These are phyloP conservation scores for Yamadazyma membranifaciens DNA, from an alignment of 1,139 yeast species.

Conservation along the genomic window DNA sequence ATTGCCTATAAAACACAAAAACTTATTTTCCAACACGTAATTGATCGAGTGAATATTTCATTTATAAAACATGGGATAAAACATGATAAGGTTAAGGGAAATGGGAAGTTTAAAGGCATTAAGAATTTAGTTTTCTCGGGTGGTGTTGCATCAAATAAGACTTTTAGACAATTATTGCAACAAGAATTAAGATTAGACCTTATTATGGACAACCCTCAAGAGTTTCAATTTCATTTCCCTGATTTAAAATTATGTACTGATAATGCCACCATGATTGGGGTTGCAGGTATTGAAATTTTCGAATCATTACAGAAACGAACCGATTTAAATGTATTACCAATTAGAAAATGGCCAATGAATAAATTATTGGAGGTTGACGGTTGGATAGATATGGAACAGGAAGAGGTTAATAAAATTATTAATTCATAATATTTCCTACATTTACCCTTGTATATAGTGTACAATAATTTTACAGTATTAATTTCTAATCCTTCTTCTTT, in stretches of 20 bases:
- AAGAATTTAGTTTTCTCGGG: slow-evolving; percentile 80
- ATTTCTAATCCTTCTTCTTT: slow-evolving; percentile 3
- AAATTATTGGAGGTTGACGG: slow-evolving; percentile 48
- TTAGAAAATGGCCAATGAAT: slow-evolving; percentile 73
- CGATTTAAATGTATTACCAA: slow-evolving; percentile 53
- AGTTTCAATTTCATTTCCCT: slow-evolving; percentile 56
- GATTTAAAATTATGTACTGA: slow-evolving; percentile 79
- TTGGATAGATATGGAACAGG: slow-evolving; percentile 34
- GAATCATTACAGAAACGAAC: slow-evolving; percentile 53
- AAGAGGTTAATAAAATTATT: slow-evolving; percentile 1
- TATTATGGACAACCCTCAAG: slow-evolving; percentile 4
- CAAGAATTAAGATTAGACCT: slow-evolving; percentile 25
- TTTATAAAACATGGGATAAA: slow-evolving; percentile 34
- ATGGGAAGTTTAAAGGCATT: slow-evolving; percentile 41
- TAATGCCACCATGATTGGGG: slow-evolving; percentile 95
- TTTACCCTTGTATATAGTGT: slow-evolving; percentile 3
- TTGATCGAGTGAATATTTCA: slow-evolving; percentile 59
- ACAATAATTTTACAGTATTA: slow-evolving; percentile 6
- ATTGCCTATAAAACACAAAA: slow-evolving; percentile 67
- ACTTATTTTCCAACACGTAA: slow-evolving; percentile 67
- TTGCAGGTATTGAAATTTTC: slow-evolving; percentile 88
- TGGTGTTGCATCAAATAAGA: slow-evolving; percentile 82
- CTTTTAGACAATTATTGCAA: slow-evolving; percentile 52
- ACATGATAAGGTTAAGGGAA: slow-evolving; percentile 21
- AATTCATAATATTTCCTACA: background rate